Percentiles rank a stretch among this genome's conserved stretches.
Evolutionary conservation across 306 rosid genomes (phyloP).

Genomic region (Castanea crenata): DNA sequence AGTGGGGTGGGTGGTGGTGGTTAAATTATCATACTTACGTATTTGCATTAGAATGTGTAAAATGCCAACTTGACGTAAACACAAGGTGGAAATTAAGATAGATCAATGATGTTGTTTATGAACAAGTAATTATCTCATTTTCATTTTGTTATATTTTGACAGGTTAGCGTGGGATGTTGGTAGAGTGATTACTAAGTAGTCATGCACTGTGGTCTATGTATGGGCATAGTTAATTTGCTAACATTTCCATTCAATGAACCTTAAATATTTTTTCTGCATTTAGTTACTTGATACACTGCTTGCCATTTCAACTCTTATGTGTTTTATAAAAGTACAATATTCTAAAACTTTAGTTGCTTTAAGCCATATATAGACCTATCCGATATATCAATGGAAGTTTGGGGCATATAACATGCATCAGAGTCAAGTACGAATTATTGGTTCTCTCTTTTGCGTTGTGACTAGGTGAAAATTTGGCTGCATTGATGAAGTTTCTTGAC

Average conservation of each 20-base stretch:
- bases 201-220: neutral
- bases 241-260: neutral
- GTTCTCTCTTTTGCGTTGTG: neutral
- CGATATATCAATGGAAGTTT: neutral
- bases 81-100: constrained; percentile 9
- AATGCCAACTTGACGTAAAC: neutral
- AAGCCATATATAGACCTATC: neutral
- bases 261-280: neutral
- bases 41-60: constrained; percentile 1
- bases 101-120: constrained; percentile 6
- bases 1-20: neutral
- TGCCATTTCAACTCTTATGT: neutral
- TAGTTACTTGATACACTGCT: neutral
- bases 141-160: neutral
- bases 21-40: neutral
- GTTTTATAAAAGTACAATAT: neutral
- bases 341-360: neutral
- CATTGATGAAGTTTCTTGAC: neutral
- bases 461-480: neutral
- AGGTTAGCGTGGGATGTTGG: neutral
- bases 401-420: neutral
- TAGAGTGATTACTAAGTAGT: neutral
- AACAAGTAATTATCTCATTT: constrained; percentile 1
- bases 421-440: neutral
- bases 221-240: neutral